Evolutionary conservation across 2,329 filamentous ascomycete species (phyloP).

Genomic region (Microdochium trichocladiopsis): DNA sequence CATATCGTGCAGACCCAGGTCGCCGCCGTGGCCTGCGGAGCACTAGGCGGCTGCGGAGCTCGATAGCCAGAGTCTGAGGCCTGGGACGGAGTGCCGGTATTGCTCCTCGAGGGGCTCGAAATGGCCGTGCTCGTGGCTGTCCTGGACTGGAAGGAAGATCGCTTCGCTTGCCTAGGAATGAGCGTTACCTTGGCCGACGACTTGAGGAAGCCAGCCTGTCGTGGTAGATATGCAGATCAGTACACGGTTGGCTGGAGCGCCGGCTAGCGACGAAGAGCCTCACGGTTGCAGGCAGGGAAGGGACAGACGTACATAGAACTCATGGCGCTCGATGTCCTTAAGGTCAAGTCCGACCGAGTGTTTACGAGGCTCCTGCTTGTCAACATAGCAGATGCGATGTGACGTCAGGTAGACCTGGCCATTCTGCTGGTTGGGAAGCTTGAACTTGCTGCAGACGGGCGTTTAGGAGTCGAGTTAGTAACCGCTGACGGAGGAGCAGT

Average conservation of each 20-base stretch:
- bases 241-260: background rate
- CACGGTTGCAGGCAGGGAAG: too few relatives aligned
- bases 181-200: constrained; percentile 92
- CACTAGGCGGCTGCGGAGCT: background rate
- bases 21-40: constrained; percentile 33
- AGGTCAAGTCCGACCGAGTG: constrained; percentile 80
- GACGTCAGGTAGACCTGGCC: constrained; percentile 96
- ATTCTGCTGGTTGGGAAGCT: constrained; percentile 89
- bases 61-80: constrained; percentile 26
- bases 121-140: constrained; percentile 22
- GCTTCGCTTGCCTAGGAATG: constrained; percentile 71
- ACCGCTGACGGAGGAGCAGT: background rate
- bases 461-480: background rate
- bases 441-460: constrained; percentile 66
- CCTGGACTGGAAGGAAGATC: constrained; percentile 49
- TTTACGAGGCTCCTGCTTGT: constrained; percentile 76
- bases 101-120: constrained; percentile 36
- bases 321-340: constrained; percentile 83
- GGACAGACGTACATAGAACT: constrained; percentile 79
- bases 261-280: too few relatives aligned
- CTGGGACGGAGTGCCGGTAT: constrained; percentile 37
- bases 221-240: constrained; percentile 11
- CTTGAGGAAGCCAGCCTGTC: constrained; percentile 81
- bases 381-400: constrained; percentile 91
- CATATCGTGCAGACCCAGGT: constrained; percentile 97